Percentiles rank a stretch among this genome's conserved stretches.
Evolutionary conservation across 2,329 filamentous ascomycete genomes (phyloP).

Genomic region (Sclerotiophoma versabilis): DNA sequence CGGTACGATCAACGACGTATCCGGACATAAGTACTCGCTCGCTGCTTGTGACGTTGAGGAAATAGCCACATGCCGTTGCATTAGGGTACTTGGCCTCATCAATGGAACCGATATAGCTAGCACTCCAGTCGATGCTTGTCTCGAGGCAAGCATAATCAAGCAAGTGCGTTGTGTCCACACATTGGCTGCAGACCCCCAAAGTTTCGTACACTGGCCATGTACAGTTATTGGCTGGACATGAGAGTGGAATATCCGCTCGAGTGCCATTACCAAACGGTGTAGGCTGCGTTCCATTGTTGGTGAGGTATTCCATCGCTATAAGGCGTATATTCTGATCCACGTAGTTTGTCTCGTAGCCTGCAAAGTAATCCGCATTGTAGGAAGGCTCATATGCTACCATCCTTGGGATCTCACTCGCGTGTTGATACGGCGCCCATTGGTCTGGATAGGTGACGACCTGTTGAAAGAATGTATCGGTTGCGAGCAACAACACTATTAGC

Average conservation of each 20-base stretch:
- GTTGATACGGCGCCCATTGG: slow-evolving; percentile 2
- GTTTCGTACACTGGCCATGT: slow-evolving; percentile 37
- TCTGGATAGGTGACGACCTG: slow-evolving; percentile 25
- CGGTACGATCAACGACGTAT: slow-evolving; percentile 11
- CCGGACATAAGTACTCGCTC: slow-evolving; percentile 27
- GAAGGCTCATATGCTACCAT: slow-evolving; percentile 13
- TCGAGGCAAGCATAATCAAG: slow-evolving; percentile 16
- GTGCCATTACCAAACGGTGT: slow-evolving; percentile 30
- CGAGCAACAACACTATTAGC: slow-evolving; percentile 17
- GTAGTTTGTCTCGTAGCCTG: too few relatives aligned
- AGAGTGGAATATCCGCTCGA: slow-evolving; percentile 32
- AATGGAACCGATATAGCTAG: not conserved
- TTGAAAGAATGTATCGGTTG: slow-evolving; percentile 42
- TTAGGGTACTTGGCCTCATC: slow-evolving; percentile 20
- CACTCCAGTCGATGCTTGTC: slow-evolving; percentile 26
- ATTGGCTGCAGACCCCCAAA: slow-evolving; percentile 33
- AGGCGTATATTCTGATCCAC: not conserved
- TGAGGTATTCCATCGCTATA: not conserved
- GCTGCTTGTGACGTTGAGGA: slow-evolving; percentile 28
- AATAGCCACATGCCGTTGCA: slow-evolving; percentile 34
- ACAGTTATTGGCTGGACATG: slow-evolving; percentile 40
- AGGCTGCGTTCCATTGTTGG: slow-evolving; percentile 30
- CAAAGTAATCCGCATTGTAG: not conserved
- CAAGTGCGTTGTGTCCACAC: too few relatives aligned
- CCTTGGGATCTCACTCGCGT: not conserved